Evolutionary conservation across 257 asterid genomes (phyloP), one percentile per base, ranked within the genome.

Genomic region (Solanum piurae): DNA sequence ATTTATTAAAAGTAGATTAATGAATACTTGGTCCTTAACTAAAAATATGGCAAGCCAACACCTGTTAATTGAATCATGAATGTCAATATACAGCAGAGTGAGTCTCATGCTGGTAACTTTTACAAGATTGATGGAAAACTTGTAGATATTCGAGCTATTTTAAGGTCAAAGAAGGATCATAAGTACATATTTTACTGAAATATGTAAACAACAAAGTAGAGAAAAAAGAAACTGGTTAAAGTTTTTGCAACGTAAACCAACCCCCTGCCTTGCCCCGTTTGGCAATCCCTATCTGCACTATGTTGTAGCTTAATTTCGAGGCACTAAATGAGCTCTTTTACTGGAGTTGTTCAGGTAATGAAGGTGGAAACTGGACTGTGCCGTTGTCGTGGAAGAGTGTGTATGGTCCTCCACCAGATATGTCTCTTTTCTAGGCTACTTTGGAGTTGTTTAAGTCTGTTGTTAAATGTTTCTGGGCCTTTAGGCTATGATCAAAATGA

Each of bases 301-400:
- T 79, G 9, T 79, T 27, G 27, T 44, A 80, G 5, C 85, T 34
- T 44, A 79, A 44, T 44, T 80, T 80, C 1, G 27, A 44, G 85
- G 18, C 69, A 46, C 42, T 80, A 80, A 27, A 2, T 77, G 84
- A 79, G 16, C 84, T 44, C 16, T 25, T 62, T 18, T 10, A 3
- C 58, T 87, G 74, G 62, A 37, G 79, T 86, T 77, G 66, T 87
- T 85, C 94, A 95, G 99, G 95, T 88, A 87, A 87, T 85, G 95
- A 82, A 87, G 88, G 86, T 75, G 92, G 90, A 87, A 91, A 89
- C 86, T 95, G 99, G 99, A 88, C 89, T 83, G 87, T 93, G 73
- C 99, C 99, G 8, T 92, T 91, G 85, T 96, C 99, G 33, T 96
- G 99, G 99, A 94, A 93, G 93, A 95, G 98, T 42, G 95, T 96